phyloP scores from a whole-genome alignment of 1,284 basidiomycete genomes.

The Cryptococcus floricola region DNA sequence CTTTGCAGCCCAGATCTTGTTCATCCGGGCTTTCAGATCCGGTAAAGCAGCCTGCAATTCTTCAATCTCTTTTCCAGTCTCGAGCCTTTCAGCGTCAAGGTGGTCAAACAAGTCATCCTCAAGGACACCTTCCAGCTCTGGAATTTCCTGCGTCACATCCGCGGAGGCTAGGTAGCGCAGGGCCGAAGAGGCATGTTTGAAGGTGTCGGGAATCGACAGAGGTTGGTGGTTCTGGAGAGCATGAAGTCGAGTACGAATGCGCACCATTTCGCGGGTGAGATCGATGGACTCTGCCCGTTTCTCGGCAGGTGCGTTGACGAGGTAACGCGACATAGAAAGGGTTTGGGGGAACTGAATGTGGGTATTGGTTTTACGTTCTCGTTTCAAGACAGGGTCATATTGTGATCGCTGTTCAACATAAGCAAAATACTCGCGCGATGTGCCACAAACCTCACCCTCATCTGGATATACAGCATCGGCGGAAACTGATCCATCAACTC shows the following conservation, averaged over 20 bases:
- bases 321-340: slow-evolving; percentile 86
- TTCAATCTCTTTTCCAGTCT: slow-evolving; percentile 61
- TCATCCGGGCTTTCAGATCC: slow-evolving; percentile 65
- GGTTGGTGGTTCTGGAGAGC: slow-evolving; percentile 63
- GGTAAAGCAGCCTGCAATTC: slow-evolving; percentile 57
- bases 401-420: slow-evolving; percentile 70
- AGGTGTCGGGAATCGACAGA: slow-evolving; percentile 30
- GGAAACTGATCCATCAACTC: slow-evolving; percentile 82
- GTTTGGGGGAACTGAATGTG: slow-evolving; percentile 86
- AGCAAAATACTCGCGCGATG: background rate
- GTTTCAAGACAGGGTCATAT: slow-evolving; percentile 65
- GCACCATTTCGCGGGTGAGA: slow-evolving; percentile 64
- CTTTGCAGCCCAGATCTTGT: slow-evolving; percentile 63
- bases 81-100: slow-evolving; percentile 54
- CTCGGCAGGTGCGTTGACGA: slow-evolving; percentile 66
- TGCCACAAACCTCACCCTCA: slow-evolving; percentile 61
- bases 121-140: slow-evolving; percentile 5
- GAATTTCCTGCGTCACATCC: slow-evolving; percentile 44
- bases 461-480: slow-evolving; percentile 87
- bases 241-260: slow-evolving; percentile 63
- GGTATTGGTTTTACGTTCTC: slow-evolving; percentile 92
- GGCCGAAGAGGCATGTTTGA: slow-evolving; percentile 24
- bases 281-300: slow-evolving; percentile 67
- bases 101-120: slow-evolving; percentile 29
- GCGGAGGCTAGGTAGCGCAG: slow-evolving; percentile 58